phyloP scores from a whole-genome alignment of 2,329 filamentous ascomycete species.

The Hymenoscyphus fraxineus region DNA sequence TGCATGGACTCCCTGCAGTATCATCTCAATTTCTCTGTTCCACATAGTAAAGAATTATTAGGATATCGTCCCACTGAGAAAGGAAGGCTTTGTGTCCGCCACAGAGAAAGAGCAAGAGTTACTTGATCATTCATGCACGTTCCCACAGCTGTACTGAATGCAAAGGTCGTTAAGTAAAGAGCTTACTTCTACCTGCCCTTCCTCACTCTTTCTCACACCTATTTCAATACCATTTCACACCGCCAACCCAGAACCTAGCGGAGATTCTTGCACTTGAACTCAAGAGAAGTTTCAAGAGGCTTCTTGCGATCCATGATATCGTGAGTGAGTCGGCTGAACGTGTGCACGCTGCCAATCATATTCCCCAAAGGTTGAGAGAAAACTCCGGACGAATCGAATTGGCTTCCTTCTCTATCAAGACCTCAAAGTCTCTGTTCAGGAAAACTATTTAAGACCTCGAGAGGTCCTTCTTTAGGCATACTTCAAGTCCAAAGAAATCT shows the following conservation, averaged over 20 bases:
- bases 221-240: conserved; percentile 22
- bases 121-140: conserved; percentile 20
- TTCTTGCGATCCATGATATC: neutral
- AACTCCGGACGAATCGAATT: conserved; percentile 6
- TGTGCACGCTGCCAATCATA: conserved; percentile 4
- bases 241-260: conserved; percentile 16
- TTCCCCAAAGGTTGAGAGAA: conserved; percentile 1
- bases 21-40: neutral
- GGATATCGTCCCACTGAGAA: conserved; percentile 12
- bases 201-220: conserved; percentile 22
- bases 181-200: conserved; percentile 18
- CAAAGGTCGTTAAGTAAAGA: conserved; percentile 15
- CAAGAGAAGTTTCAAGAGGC: conserved; percentile 1
- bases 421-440: neutral
- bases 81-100: conserved; percentile 23
- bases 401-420: neutral
- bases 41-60: conserved; percentile 1
- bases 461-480: neutral
- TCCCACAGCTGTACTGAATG: conserved; percentile 19
- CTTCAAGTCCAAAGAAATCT: conserved; percentile 1
- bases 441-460: conserved; percentile 1
- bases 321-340: neutral
- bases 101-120: conserved; percentile 8
- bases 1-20: neutral
- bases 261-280: neutral